Base-by-base conservation (phyloP, 176 grass and related monocot genomes). In the Tuctoria greenei region DNA sequence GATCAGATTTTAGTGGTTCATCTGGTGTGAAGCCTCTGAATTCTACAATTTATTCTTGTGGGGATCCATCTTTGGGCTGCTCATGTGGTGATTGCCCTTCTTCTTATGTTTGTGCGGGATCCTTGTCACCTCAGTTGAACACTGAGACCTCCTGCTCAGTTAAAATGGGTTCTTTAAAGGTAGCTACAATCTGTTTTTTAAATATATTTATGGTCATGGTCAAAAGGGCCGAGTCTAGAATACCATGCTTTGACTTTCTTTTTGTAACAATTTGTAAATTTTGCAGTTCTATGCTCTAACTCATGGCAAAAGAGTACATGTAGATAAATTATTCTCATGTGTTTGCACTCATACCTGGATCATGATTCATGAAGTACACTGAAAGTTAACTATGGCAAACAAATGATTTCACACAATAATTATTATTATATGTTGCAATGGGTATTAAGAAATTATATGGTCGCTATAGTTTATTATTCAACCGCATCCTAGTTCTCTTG, bases 1-100 rank as follows among this genome's bases (percentile, higher is more conserved):
- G 78, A 89, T 81, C 87, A 54, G 84, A 95, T 74, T 77, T 69
- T 71, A 77, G 72, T 73, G 73, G 86, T 67, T 84, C 82, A 51
- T 80, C 84, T 86, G 77, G 74, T 61, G 74, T 92, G 81, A 95
- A 82, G 76, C 91, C 95, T 61, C 80, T 99, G 71, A 99, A 99
- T 80, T 76, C 77, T 69, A 95, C 95, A 59, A 72, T 86, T 74
- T 99, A 99, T 93, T 92, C 95, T 73, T 99, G 95, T 72, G 91
- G 87, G 27, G 95, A 99, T 69, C 74, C 87, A 64, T 95, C 95
- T 86, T 75, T 99, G 61, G 95, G 91, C 31, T 99, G 95, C 67
- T 99, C 95, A 40, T 99, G 95, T 50, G 95, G 95, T n/a, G 95
- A 99, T 79, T 99, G 95, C 73, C 95, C 91, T 72, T 92, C 89